Base-by-base conservation (phyloP, 106 monocot species). In the Acorus gramineus region DNA sequence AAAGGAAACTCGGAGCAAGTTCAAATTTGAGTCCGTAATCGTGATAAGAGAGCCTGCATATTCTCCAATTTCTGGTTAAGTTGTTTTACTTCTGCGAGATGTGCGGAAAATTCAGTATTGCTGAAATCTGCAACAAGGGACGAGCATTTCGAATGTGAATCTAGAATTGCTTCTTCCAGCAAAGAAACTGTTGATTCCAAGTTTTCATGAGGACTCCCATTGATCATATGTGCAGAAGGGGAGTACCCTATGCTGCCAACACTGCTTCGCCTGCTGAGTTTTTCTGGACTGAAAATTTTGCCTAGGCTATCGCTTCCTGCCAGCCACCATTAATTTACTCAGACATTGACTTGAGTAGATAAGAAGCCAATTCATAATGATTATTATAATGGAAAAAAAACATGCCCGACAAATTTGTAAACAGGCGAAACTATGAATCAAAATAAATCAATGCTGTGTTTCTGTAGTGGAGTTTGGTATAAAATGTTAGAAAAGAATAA, bases 271-370 rank as follows among this genome's bases (percentile, higher is more conserved):
- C 90, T 78, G 64, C 90, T 81, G 4, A 90, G 66, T 66, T 81
- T 91, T 60, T 79, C 81, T 43, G 91, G 83, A 2, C 82, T 73
- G 51, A 96, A 85, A 52, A 87, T 77, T 62, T 59, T 87, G 72
- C 91, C 86, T 43, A 95, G 46, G 65, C 90, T 76, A 12, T 78
- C 85, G 50, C 74, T 96, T 63, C 96, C 96, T 96, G 80, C 61
- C 74, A 64, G 14, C 5, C 42, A 65, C 46, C 10, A 53, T 8
- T 50, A 9, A 42, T 55, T 55, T 9, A 66, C 10, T 44, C 7
- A 55, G 13, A 55, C 55, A 2, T 10, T 55, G 55, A 55, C 4
- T 8, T n/a, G 7, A 1, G 13, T n/a, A 2, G 4, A 55, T n/a
- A 55, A n/a, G 3, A 55, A 55, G 10, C 11, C 13, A 10, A 10